Evolutionary conservation across 2,329 filamentous ascomycete genomes (phyloP).

Genomic region (Nothopassalora personata): DNA sequence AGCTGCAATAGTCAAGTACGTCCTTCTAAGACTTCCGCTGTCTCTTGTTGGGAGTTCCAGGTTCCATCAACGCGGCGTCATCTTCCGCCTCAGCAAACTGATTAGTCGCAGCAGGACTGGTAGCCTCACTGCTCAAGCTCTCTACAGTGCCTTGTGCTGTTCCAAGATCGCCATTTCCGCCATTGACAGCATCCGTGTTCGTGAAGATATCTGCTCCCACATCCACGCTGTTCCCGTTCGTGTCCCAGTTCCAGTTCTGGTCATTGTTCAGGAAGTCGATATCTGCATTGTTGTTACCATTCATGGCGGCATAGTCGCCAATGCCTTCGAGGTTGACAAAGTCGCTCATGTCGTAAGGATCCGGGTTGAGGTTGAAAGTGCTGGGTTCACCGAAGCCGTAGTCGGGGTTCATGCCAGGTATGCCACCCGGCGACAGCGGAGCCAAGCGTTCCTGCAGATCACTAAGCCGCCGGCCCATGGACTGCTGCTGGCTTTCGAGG

Average conservation of each 20-base stretch:
- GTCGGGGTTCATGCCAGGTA: slow-evolving; percentile 1
- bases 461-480: slow-evolving; percentile 5
- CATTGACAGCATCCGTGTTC: slow-evolving; percentile 16
- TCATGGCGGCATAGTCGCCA: background rate
- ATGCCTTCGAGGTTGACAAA: slow-evolving; percentile 2
- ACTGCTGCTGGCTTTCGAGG: slow-evolving; percentile 68
- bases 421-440: background rate
- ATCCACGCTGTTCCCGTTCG: background rate
- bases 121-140: slow-evolving; percentile 38
- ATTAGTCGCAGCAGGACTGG: slow-evolving; percentile 29
- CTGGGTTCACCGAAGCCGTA: slow-evolving; percentile 2
- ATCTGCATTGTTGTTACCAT: background rate
- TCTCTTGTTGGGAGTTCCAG: slow-evolving; percentile 25
- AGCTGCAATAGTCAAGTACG: background rate
- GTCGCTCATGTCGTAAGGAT: slow-evolving; percentile 1
- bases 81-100: slow-evolving; percentile 3
- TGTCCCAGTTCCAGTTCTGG: background rate
- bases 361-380: slow-evolving; percentile 2
- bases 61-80: slow-evolving; percentile 12
- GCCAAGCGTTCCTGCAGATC: background rate
- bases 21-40: slow-evolving; percentile 4
- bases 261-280: background rate
- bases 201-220: slow-evolving; percentile 11
- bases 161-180: background rate
- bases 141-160: slow-evolving; percentile 31